phyloP scores from a whole-genome alignment of 805 yeast species.

The Candida nitratophila region DNA sequence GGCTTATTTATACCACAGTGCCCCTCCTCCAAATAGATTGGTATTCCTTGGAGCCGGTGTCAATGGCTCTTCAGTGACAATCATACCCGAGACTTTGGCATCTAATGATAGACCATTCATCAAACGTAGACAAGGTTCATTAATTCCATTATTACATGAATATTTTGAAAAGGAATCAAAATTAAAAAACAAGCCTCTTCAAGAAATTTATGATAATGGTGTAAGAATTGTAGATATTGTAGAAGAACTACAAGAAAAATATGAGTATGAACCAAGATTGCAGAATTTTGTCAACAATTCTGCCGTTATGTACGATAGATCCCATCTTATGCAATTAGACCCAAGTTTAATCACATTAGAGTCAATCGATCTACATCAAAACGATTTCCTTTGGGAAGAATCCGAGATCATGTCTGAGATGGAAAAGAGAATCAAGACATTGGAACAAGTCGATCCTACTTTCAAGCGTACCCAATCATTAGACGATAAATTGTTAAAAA shows the following conservation, averaged over 20 bases:
- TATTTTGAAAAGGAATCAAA: conserved; percentile 12
- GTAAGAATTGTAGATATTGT: conserved; percentile 9
- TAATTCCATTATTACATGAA: conserved; percentile 8
- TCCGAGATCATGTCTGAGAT: conserved; percentile 8
- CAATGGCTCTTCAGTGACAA: conserved; percentile 15
- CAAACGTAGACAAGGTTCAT: conserved; percentile 5
- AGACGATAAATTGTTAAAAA: conserved; percentile 13
- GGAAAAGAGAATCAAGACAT: conserved; percentile 2
- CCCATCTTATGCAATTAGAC: conserved; percentile 2
- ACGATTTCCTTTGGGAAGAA: conserved; percentile 21
- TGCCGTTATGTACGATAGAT: not conserved
- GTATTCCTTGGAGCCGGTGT: conserved; percentile 25
- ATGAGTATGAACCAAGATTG: conserved; percentile 4
- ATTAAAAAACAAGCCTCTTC: conserved; percentile 2
- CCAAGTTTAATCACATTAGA: conserved; percentile 9
- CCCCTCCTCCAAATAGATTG: conserved; percentile 24
- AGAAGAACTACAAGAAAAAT: conserved; percentile 3
- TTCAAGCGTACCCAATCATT: conserved; percentile 6
- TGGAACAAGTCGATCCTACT: not conserved
- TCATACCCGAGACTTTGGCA: conserved; percentile 17
- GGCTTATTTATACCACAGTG: conserved; percentile 19
- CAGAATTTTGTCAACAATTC: not conserved
- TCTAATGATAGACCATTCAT: conserved; percentile 6
- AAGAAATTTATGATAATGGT: conserved; percentile 15
- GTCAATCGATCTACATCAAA: conserved; percentile 7